Conservation (phyloP, 2,329 filamentous ascomycete genomes). For the Ceratocystis ficicola region DNA sequence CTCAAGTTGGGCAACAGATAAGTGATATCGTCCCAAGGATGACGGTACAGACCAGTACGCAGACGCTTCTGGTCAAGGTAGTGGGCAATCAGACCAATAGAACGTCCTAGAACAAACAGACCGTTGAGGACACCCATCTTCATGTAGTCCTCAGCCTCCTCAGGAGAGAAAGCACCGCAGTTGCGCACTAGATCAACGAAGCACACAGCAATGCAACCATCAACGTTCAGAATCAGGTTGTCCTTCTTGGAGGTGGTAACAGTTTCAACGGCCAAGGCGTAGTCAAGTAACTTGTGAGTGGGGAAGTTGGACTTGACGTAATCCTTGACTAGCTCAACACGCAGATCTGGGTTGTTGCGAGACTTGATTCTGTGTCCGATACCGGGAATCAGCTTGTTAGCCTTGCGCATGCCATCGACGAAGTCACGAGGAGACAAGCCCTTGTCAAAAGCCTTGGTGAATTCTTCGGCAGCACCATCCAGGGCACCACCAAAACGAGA, state of each 20-base stretch:
- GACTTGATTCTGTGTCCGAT: constrained; percentile 99
- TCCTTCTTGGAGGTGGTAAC: constrained; percentile 99
- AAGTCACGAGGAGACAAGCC: constrained; percentile 96
- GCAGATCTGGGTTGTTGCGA: constrained; percentile 98
- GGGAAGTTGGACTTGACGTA: constrained; percentile 97
- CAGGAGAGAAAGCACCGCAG: constrained; percentile 88
- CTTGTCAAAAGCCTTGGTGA: constrained; percentile 96
- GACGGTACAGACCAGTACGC: constrained; percentile 94
- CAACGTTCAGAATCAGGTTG: constrained; percentile 98
- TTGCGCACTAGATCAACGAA: constrained; percentile 96
- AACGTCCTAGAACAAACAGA: constrained; percentile 93
- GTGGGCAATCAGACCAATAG: constrained; percentile 98
- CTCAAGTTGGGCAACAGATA: constrained; percentile 77
- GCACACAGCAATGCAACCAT: constrained; percentile 95
- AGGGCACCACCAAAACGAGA: constrained; percentile 97
- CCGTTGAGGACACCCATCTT: constrained; percentile 99
- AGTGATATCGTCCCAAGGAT: constrained; percentile 98
- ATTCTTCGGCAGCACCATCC: constrained; percentile 95
- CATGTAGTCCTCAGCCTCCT: constrained; percentile 98
- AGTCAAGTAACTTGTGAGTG: constrained; percentile 95
- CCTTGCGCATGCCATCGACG: constrained; percentile 96
- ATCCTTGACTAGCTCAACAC: constrained; percentile 98
- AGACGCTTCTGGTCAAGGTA: constrained; percentile 99
- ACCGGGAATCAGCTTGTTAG: constrained; percentile 99
- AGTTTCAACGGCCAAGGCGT: constrained; percentile 91